Evolutionary conservation across 1,284 basidiomycete species (phyloP).

Genomic region (Rhodofomes roseus): DNA sequence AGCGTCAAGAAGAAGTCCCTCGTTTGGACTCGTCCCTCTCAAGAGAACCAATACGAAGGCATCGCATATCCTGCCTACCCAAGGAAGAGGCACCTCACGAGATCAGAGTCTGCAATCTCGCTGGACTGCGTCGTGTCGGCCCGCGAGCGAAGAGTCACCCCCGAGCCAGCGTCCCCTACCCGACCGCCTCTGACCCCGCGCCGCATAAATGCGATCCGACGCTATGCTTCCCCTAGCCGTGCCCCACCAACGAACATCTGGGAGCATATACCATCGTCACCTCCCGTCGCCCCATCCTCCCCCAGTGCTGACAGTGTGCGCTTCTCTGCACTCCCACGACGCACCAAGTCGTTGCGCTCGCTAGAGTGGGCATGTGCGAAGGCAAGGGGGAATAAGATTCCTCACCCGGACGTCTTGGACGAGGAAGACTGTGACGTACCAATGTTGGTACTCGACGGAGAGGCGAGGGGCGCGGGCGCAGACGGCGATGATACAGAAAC

Average conservation of each 20-base stretch:
- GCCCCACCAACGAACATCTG: slow-evolving; percentile 25
- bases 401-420: slow-evolving; percentile 8
- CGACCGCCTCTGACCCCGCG: slow-evolving; percentile 30
- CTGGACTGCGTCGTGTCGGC: slow-evolving; percentile 39
- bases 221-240: not conserved
- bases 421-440: slow-evolving; percentile 27
- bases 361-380: slow-evolving; percentile 47
- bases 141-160: slow-evolving; percentile 30
- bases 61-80: slow-evolving; percentile 11
- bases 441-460: slow-evolving; percentile 18
- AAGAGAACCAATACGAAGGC: slow-evolving; percentile 25
- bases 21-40: slow-evolving; percentile 23
- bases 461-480: slow-evolving; percentile 5
- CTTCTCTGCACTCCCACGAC: slow-evolving; percentile 27
- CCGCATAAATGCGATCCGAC: slow-evolving; percentile 1
- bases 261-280: slow-evolving; percentile 42
- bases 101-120: slow-evolving; percentile 27
- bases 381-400: slow-evolving; percentile 26
- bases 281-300: slow-evolving; percentile 31
- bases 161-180: slow-evolving; percentile 5
- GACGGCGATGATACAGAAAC: slow-evolving; percentile 22
- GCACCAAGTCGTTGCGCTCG: slow-evolving; percentile 32
- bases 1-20: slow-evolving; percentile 36
- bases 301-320: slow-evolving; percentile 30
- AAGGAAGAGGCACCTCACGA: slow-evolving; percentile 12